phyloP scores from a whole-genome alignment of 2,329 filamentous ascomycete species.

The Stagonosporopsis chrysanthemi region DNA sequence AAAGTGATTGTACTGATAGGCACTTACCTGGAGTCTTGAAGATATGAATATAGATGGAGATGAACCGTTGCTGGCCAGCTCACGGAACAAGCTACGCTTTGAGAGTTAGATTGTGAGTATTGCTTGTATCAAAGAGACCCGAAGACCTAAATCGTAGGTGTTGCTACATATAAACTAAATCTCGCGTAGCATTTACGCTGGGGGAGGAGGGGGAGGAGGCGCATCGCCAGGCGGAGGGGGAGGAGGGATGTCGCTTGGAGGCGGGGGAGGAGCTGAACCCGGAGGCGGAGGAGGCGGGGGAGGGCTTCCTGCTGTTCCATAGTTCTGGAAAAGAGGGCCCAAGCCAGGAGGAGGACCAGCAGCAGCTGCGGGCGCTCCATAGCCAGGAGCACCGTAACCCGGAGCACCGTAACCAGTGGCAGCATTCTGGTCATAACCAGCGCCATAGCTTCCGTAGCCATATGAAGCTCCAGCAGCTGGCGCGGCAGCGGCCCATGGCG shows the following conservation, averaged over 20 bases:
- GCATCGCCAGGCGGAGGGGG: slow-evolving; percentile 67
- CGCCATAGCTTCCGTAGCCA: slow-evolving; percentile 52
- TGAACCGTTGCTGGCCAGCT: not conserved
- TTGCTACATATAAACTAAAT: slow-evolving; percentile 6
- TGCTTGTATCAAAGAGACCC: slow-evolving; percentile 4
- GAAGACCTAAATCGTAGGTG: not conserved
- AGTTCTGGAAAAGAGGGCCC: slow-evolving; percentile 73
- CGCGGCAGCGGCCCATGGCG: slow-evolving; percentile 52
- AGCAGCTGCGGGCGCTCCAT: slow-evolving; percentile 53
- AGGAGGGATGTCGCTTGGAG: slow-evolving; percentile 60
- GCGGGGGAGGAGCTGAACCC: slow-evolving; percentile 66
- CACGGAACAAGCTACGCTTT: not conserved
- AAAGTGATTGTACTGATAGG: not conserved
- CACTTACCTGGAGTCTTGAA: slow-evolving; percentile 8
- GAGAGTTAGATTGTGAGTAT: slow-evolving; percentile 1
- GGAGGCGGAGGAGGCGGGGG: slow-evolving; percentile 70
- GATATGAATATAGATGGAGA: not conserved
- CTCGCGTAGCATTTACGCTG: slow-evolving; percentile 27
- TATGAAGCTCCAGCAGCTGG: slow-evolving; percentile 48
- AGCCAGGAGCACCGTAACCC: slow-evolving; percentile 54
- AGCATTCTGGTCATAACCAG: slow-evolving; percentile 39
- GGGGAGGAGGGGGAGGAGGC: slow-evolving; percentile 61
- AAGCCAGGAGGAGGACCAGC: slow-evolving; percentile 60
- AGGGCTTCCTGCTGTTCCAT: slow-evolving; percentile 61
- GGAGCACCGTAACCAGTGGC: slow-evolving; percentile 39